Evolutionary conservation across 2,329 filamentous ascomycete species (phyloP), one percentile per base, ranked within the genome.

Genomic region (Talaromyces albobiverticillius): DNA sequence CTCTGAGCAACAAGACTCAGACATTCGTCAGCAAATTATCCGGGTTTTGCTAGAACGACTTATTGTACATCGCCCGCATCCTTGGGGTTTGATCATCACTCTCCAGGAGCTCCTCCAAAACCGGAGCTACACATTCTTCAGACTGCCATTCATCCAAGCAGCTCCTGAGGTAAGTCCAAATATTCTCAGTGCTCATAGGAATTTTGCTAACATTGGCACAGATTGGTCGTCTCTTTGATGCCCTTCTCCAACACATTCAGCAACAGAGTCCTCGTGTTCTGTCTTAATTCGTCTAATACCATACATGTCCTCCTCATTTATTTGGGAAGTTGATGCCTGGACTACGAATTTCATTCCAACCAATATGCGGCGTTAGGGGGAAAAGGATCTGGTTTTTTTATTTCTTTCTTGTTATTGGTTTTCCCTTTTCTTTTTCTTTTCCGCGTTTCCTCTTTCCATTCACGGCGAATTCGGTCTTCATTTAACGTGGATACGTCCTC

Each of bases 21-120:
- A 91, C 59, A 86, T 96, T 46, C 89, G 93, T 32, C 88, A 97
- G 74, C 90, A 95, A 69, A 93, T 99, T 55, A 90, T 90, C 50
- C 85, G 93, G 45, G 85, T 96, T 22, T 77, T 99, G 43, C 79
- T 96, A 34, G 94, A 99, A 78, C 85, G 94, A 46, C 78, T 96
- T 45, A 83, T 95, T 56, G 88, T 90, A 20, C 90, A 90, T 70
- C 90, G 92, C 75, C 93, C 93, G 50, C 93, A 97, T 69, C 93
- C 95, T 16, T 97, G 93, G 93, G 95, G 95, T 11, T 77, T 99
- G 41, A 86, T 96, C 68, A 86, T 92, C 59, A 93, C 91, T 32
- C 82, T 95, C 57, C 77, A 94, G 59, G 94, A 97, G 76, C 81
- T 99, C 54, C 80, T 95, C 61, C 95, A 95, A 79, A 96, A 95